Evolutionary conservation across 306 rosid species (phyloP).

Genomic region (Acacia acuminata): DNA sequence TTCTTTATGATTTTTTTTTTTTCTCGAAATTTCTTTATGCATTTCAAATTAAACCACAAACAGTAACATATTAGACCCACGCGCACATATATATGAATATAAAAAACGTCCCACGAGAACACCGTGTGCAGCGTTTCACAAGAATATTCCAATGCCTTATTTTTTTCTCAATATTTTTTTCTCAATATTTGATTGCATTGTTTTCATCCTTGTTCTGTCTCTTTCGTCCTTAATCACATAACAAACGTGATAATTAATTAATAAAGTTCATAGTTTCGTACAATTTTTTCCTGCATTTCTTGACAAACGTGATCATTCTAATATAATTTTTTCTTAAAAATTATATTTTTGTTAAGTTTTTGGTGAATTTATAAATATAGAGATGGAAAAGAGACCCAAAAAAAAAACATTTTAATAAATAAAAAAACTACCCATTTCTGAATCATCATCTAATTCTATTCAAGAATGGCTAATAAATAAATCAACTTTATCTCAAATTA

Average conservation of each 20-base stretch:
- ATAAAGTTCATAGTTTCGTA: too few relatives aligned
- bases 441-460: background rate
- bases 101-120: background rate
- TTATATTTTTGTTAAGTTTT: background rate
- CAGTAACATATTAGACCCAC: background rate
- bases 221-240: too few relatives aligned
- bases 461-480: background rate
- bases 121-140: background rate
- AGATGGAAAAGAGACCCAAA: background rate
- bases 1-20: too few relatives aligned
- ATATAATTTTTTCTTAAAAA: too few relatives aligned
- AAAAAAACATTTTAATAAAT: background rate
- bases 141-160: background rate
- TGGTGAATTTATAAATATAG: too few relatives aligned
- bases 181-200: background rate
- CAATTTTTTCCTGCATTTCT: too few relatives aligned
- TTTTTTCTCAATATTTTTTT: too few relatives aligned
- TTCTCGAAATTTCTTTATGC: too few relatives aligned
- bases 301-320: too few relatives aligned
- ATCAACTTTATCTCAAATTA: background rate
- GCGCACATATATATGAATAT: background rate
- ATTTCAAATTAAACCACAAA: background rate
- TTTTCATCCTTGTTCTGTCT: too few relatives aligned
- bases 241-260: too few relatives aligned
- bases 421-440: background rate